phyloP scores from a whole-genome alignment of 163 green algal species.

The Scenedesmus sp. region DNA sequence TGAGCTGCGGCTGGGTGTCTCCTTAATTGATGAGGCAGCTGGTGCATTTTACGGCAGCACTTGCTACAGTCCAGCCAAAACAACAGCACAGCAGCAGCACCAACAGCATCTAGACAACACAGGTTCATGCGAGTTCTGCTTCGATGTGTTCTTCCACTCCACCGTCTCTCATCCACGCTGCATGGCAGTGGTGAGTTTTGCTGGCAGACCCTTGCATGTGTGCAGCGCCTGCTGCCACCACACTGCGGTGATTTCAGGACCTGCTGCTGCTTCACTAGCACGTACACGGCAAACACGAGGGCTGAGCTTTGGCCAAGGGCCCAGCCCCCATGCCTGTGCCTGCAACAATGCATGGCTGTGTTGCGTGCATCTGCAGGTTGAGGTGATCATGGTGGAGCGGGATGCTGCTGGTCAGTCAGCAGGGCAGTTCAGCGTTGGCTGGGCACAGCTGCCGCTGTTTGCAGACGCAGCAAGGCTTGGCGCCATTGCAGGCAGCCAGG shows the following conservation, averaged over 20 bases:
- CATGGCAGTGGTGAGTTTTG: constrained; percentile 67
- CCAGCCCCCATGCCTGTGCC: constrained; percentile 15
- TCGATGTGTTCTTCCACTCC: constrained; percentile 76
- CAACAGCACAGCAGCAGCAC: background rate
- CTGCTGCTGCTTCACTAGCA: background rate
- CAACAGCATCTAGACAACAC: constrained; percentile 11
- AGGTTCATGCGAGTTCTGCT: constrained; percentile 62
- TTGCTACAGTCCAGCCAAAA: constrained; percentile 17
- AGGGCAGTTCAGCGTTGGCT: constrained; percentile 69
- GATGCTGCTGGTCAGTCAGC: constrained; percentile 65
- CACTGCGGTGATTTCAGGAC: background rate
- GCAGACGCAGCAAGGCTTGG: constrained; percentile 3
- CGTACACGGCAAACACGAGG: background rate
- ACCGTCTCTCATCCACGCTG: constrained; percentile 63
- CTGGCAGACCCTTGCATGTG: background rate
- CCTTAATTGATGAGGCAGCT: constrained; percentile 68
- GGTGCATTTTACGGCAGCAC: constrained; percentile 77
- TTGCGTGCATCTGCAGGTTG: constrained; percentile 31
- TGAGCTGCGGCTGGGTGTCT: constrained; percentile 73
- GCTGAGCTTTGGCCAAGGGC: too few relatives aligned
- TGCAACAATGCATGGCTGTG: background rate
- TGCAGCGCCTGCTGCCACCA: background rate
- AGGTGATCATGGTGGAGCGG: constrained; percentile 74
- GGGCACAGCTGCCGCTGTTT: constrained; percentile 73
- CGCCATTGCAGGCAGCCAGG: background rate